Evolutionary conservation across 129 eudicot genomes (phyloP).

Genomic region (Chrysanthemum seticuspe): DNA sequence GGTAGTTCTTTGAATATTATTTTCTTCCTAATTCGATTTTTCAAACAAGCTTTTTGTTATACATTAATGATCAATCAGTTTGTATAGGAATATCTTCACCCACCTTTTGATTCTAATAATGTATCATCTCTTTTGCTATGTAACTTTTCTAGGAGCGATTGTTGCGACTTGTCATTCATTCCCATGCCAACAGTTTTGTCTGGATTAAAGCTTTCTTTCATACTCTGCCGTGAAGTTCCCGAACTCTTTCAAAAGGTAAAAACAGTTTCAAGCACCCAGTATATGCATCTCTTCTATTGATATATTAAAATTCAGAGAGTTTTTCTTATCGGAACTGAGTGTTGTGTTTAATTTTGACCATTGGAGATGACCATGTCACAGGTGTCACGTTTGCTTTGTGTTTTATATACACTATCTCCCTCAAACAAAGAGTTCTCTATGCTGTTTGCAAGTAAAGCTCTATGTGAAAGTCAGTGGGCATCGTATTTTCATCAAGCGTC

Average conservation of each 20-base stretch:
- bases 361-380: conserved; percentile 32
- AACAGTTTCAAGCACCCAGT: neutral
- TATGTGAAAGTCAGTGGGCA: conserved; percentile 74
- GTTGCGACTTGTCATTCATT: conserved; percentile 42
- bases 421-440: conserved; percentile 37
- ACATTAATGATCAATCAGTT: neutral
- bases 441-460: conserved; percentile 29
- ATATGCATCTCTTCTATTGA: neutral
- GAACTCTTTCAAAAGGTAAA: conserved; percentile 71
- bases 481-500: conserved; percentile 92
- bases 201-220: conserved; percentile 63
- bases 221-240: conserved; percentile 75
- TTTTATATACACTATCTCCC: conserved; percentile 51
- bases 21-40: neutral
- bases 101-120: conserved; percentile 20
- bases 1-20: conserved; percentile 11
- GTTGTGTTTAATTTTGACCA: conserved; percentile 6
- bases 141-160: conserved; percentile 34
- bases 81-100: neutral
- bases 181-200: conserved; percentile 44
- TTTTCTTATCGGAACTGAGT: conserved; percentile 2
- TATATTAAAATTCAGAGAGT: neutral
- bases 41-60: conserved; percentile 4
- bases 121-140: conserved; percentile 18
- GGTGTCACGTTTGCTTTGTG: conserved; percentile 85